phyloP scores from a whole-genome alignment of 2,329 filamentous ascomycete species.

The Pseudopyricularia javanii region DNA sequence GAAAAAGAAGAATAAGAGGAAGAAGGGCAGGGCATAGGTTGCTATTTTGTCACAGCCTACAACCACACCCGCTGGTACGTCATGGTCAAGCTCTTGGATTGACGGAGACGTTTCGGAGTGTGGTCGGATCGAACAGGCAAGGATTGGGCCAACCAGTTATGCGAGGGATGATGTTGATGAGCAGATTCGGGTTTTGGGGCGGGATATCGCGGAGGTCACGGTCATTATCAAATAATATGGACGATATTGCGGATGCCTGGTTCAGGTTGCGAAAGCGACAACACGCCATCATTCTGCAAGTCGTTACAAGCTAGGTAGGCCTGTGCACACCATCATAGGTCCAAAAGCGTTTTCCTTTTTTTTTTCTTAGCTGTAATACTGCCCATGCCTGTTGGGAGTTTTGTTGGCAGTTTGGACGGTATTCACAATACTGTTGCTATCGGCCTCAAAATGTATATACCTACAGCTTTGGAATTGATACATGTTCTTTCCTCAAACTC shows the following conservation, averaged over 20 bases:
- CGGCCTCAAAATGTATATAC: neutral
- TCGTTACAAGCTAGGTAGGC: no score
- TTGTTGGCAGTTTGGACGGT: no score
- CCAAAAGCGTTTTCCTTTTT: neutral
- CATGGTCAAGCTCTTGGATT: neutral
- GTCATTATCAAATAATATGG: neutral
- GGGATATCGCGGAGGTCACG: neutral
- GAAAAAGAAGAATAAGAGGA: conserved; percentile 25
- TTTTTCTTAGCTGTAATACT: neutral
- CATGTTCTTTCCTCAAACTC: neutral
- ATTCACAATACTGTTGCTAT: no score
- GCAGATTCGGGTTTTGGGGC: neutral
- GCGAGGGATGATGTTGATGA: neutral
- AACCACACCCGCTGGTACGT: neutral
- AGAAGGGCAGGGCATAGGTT: conserved; percentile 17
- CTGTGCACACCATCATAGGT: neutral
- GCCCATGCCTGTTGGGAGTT: neutral
- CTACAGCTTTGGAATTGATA: neutral
- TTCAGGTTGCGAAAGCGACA: neutral
- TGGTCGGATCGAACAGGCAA: neutral
- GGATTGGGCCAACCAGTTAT: neutral
- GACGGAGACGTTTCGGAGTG: neutral
- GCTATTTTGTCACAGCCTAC: neutral
- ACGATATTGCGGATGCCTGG: neutral
- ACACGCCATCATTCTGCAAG: no score